phyloP scores from a whole-genome alignment of 108 stramenopile genomes.

The Nitzschia palea region DNA sequence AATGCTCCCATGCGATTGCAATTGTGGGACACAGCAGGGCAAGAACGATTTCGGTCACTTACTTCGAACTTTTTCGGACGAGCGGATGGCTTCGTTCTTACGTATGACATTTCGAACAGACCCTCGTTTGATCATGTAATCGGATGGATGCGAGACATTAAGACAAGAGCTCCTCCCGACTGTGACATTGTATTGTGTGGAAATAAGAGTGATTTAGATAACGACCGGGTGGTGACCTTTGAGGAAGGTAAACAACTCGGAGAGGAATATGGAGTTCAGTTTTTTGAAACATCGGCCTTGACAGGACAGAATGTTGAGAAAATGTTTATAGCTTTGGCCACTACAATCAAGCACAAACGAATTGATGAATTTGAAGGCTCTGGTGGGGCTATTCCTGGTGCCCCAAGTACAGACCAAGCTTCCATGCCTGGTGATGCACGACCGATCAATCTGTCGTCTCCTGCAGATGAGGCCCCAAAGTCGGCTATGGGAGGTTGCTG shows the following conservation, averaged over 20 bases:
- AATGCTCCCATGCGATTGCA: conserved; percentile 86
- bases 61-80: conserved; percentile 94
- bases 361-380: conserved; percentile 77
- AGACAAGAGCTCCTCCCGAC: conserved; percentile 87
- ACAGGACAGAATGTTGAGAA: conserved; percentile 91
- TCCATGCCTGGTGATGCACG: conserved; percentile 13
- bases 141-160: conserved; percentile 93
- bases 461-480: conserved; percentile 14
- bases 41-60: conserved; percentile 91
- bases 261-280: conserved; percentile 92
- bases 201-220: conserved; percentile 86
- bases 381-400: conserved; percentile 32
- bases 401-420: conserved; percentile 25
- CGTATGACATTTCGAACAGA: conserved; percentile 88
- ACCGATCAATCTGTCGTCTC: conserved; percentile 27
- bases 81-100: conserved; percentile 92
- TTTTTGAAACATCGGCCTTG: conserved; percentile 96
- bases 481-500: conserved; percentile 28
- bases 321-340: conserved; percentile 90
- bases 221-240: conserved; percentile 71
- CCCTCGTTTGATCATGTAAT: conserved; percentile 92
- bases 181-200: conserved; percentile 87
- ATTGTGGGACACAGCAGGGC: conserved; percentile 96
- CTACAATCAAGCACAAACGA: conserved; percentile 85
- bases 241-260: conserved; percentile 89